Evolutionary conservation across 192 early-diverging fungal genomes (phyloP), one percentile per base, ranked within the genome.

Genomic region (Coemansia guatemalensis): DNA sequence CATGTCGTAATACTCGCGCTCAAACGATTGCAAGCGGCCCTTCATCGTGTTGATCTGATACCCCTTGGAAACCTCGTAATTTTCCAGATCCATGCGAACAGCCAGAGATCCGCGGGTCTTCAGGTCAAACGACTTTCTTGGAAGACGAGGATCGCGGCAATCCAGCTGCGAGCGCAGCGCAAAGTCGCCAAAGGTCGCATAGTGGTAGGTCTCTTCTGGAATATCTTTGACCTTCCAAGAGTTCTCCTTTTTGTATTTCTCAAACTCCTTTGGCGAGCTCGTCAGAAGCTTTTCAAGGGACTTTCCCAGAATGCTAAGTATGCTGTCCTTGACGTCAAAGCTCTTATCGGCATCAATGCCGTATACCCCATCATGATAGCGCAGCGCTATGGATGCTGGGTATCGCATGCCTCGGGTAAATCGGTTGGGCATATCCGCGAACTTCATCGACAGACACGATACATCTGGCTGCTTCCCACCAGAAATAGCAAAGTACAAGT

Each of bases 1-100:
- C 93, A 96, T 93, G 73, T 96, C 95, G 67, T 91, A 92, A 69
- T 93, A 91, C 78, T 98, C 95, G 48, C 93, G 84, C 73, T 98
- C 95, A 75, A 91, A 98, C 3, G 89, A 92, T 63, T 90, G 81
- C 30, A 87, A 53, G 11, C 87, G 72, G 1, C 95, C 95, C 51
- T 86, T 74, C 33, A 74, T 22, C n/a, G 81, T 68, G 17, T 80
- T 74, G 30, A 97, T 80, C 41, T 83, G 85, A 67, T 95, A 96
- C 20, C 88, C 88, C 56, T 82, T 67, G 58, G 74, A 65, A 60
- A 86, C 83, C 53, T 85, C 69, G 72, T 92, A 92, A 68, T 93
- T 90, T 11, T 83, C 71, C 27, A 89, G 64, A 66, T 95, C 90
- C 82, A 96, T 86, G 29, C 95, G 87, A 29, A 96, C 81, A 0